Evolutionary conservation across 2,329 filamentous ascomycete genomes (phyloP).

Genomic region (Cladophialophora yegresii): DNA sequence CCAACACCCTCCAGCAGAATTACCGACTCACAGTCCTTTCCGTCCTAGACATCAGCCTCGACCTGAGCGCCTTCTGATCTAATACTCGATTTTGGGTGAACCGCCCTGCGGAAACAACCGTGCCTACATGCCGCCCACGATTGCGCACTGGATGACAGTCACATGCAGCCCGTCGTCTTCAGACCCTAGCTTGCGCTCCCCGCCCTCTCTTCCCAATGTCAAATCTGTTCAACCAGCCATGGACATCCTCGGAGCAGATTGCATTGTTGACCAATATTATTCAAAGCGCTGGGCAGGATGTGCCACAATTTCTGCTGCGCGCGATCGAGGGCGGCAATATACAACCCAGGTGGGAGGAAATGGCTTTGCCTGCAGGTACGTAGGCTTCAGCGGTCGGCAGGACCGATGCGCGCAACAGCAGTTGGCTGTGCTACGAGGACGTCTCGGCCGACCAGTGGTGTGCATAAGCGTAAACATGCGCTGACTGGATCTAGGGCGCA

Average conservation of each 20-base stretch:
- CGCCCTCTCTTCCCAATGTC: slow-evolving; percentile 30
- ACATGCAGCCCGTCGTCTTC: slow-evolving; percentile 30
- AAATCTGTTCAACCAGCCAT: slow-evolving; percentile 30
- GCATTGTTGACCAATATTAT: slow-evolving; percentile 36
- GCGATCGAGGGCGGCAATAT: slow-evolving; percentile 27
- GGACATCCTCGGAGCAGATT: slow-evolving; percentile 34
- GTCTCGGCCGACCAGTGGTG: background rate
- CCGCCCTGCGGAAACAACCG: slow-evolving; percentile 12
- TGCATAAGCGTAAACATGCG: slow-evolving; percentile 4
- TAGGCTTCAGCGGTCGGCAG: background rate
- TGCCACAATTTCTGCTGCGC: slow-evolving; percentile 33
- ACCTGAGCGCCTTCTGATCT: background rate
- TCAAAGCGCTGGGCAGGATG: slow-evolving; percentile 31
- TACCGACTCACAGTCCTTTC: slow-evolving; percentile 21
- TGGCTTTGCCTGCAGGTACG: slow-evolving; percentile 36
- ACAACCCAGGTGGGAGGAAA: slow-evolving; percentile 34
- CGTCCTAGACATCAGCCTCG: slow-evolving; percentile 11
- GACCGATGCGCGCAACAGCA: slow-evolving; percentile 10
- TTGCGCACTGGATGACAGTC: slow-evolving; percentile 28
- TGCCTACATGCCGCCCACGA: slow-evolving; percentile 26
- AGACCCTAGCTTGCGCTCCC: slow-evolving; percentile 22
- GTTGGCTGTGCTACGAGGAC: background rate
- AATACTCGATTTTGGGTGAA: slow-evolving; percentile 15
- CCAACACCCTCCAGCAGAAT: slow-evolving; percentile 10
- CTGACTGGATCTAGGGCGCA: slow-evolving; percentile 32